A percentile compares a stretch with the other conserved stretches of the same genome.
phyloP scores from a whole-genome alignment of 2,329 filamentous ascomycete genomes.

The Macrophomina pseudophaseolina region DNA sequence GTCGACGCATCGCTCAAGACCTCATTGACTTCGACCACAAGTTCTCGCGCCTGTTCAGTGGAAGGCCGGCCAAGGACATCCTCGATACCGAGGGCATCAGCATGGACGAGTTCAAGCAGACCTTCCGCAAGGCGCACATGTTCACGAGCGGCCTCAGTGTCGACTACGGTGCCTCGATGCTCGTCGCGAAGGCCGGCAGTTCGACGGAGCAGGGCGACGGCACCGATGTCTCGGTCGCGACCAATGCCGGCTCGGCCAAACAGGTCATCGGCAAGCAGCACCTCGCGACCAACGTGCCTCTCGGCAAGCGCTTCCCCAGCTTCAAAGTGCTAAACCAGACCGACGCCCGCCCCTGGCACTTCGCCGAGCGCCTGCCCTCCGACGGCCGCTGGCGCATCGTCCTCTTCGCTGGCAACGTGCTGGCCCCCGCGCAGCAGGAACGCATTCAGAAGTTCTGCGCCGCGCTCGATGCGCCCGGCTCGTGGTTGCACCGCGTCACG shows the following conservation, averaged over 20 bases:
- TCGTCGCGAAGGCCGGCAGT: slow-evolving; percentile 60
- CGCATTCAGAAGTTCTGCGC: slow-evolving; percentile 57
- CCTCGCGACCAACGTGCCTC: slow-evolving; percentile 52
- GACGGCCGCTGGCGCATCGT: slow-evolving; percentile 65
- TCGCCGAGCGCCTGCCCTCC: slow-evolving; percentile 62
- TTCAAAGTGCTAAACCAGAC: slow-evolving; percentile 66
- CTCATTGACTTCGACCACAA: slow-evolving; percentile 64
- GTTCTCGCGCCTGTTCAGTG: slow-evolving; percentile 54
- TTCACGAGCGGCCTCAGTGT: slow-evolving; percentile 65
- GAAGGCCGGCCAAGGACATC: slow-evolving; percentile 60
- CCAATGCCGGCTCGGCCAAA: background rate
- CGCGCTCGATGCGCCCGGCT: slow-evolving; percentile 42
- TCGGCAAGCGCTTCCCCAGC: slow-evolving; percentile 64
- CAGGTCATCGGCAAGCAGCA: slow-evolving; percentile 41
- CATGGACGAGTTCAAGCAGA: slow-evolving; percentile 67
- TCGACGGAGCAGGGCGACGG: slow-evolving; percentile 54
- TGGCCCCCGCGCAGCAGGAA: slow-evolving; percentile 47
- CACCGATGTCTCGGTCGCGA: slow-evolving; percentile 45
- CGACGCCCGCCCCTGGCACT: slow-evolving; percentile 61
- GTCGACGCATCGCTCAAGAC: slow-evolving; percentile 66
- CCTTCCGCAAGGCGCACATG: slow-evolving; percentile 64
- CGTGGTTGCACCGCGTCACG: slow-evolving; percentile 54
- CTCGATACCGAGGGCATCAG: slow-evolving; percentile 66
- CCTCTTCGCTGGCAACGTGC: slow-evolving; percentile 67
- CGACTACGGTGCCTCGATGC: slow-evolving; percentile 61